A percentile compares a stretch with the other conserved stretches of the same genome.
These are phyloP conservation scores for Ogataea angusta DNA, from an alignment of 805 yeast species.

Conservation along the genomic window DNA sequence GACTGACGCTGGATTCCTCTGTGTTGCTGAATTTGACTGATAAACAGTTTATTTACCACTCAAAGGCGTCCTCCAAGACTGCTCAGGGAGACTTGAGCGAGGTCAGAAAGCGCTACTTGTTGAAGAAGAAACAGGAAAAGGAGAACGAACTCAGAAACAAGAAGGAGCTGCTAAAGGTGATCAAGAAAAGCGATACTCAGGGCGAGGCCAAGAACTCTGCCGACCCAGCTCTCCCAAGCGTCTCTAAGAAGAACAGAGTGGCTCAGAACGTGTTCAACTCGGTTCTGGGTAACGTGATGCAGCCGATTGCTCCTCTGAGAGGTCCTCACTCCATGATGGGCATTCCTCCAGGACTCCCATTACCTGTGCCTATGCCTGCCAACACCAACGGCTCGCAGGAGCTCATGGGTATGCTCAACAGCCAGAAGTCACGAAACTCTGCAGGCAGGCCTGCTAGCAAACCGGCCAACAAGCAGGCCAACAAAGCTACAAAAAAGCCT, in stretches of 20 bases:
- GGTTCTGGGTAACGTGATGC: constrained; percentile 25
- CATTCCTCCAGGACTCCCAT: neutral
- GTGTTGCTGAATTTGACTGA: constrained; percentile 73
- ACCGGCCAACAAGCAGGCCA: neutral
- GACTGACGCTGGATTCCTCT: constrained; percentile 77
- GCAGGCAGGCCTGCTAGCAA: neutral
- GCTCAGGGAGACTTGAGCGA: constrained; percentile 25
- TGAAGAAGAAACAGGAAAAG: constrained; percentile 27
- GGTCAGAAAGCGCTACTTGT: constrained; percentile 18
- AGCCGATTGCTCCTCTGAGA: constrained; percentile 6
- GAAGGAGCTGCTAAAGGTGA: constrained; percentile 43
- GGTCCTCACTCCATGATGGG: constrained; percentile 7
- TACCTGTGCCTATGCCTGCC: constrained; percentile 5
- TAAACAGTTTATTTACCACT: constrained; percentile 73
- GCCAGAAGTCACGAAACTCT: neutral
- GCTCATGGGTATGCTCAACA: constrained; percentile 17
- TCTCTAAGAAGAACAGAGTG: constrained; percentile 12
- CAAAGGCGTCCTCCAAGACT: constrained; percentile 53
- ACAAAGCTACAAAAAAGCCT: neutral
- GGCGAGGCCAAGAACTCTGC: neutral
- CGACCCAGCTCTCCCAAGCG: neutral
- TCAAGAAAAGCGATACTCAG: constrained; percentile 31
- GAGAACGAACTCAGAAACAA: constrained; percentile 30
- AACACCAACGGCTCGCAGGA: constrained; percentile 15
- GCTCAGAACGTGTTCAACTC: constrained; percentile 31